phyloP scores from a whole-genome alignment of 2,329 filamentous ascomycete species.

The Neonectria magnoliae region DNA sequence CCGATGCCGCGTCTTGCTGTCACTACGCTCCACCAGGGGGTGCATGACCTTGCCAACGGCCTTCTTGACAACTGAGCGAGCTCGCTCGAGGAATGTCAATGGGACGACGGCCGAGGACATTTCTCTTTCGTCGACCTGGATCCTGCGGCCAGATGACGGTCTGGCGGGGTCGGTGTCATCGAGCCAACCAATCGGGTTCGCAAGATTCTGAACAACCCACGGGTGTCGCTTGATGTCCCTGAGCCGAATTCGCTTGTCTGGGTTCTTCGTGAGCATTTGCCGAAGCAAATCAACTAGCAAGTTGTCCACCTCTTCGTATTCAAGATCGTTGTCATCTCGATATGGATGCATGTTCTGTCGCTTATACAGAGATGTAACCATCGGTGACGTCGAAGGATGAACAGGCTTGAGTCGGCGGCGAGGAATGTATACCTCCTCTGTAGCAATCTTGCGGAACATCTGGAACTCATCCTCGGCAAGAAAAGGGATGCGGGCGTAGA shows the following conservation, averaged over 20 bases:
- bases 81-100: constrained; percentile 85
- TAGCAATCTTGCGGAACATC: constrained; percentile 91
- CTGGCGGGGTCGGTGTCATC: constrained; percentile 90
- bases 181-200: constrained; percentile 83
- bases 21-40: constrained; percentile 66
- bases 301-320: constrained; percentile 87
- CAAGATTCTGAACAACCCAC: constrained; percentile 85
- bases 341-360: constrained; percentile 72
- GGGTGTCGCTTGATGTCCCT: constrained; percentile 93
- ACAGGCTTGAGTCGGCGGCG: constrained; percentile 82
- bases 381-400: constrained; percentile 66
- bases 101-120: constrained; percentile 91
- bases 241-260: constrained; percentile 85
- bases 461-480: constrained; percentile 90
- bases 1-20: constrained; percentile 63
- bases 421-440: constrained; percentile 91
- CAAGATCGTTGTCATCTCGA: constrained; percentile 79
- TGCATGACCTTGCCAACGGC: constrained; percentile 72
- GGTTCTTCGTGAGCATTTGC: constrained; percentile 88
- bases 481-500: constrained; percentile 94
- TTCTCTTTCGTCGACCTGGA: constrained; percentile 91
- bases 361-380: constrained; percentile 64
- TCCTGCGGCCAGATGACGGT: constrained; percentile 81
- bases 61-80: constrained; percentile 80
- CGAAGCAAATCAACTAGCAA: constrained; percentile 80